A percentile compares a stretch with the other conserved stretches of the same genome.
Evolutionary conservation across 345 rosid genomes (phyloP).

Genomic region (Ceriops zippeliana): DNA sequence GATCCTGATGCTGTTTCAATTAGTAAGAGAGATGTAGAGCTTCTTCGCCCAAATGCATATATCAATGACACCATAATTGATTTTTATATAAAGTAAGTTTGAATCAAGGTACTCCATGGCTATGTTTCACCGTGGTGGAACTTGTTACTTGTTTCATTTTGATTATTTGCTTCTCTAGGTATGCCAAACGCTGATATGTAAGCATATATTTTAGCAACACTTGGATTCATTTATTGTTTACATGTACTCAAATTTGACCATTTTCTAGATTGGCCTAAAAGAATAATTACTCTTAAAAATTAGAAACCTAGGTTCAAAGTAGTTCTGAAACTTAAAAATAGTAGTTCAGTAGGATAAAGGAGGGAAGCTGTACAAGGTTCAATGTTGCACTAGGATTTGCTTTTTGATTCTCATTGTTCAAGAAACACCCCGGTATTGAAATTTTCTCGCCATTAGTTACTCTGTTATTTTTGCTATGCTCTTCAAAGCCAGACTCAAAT

Average conservation of each 20-base stretch:
- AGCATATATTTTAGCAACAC: no score
- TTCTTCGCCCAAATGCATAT: slow-evolving; percentile 81
- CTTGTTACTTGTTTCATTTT: not conserved
- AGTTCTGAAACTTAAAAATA: slow-evolving; percentile 3
- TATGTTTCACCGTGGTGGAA: not conserved
- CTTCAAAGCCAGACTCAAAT: no score
- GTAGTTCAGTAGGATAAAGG: not conserved
- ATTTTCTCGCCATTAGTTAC: no score
- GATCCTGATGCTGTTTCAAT: slow-evolving; percentile 90
- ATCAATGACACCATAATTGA: slow-evolving; percentile 95
- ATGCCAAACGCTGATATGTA: no score
- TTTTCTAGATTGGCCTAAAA: not conserved
- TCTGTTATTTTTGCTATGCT: no score
- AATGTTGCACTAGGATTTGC: not conserved
- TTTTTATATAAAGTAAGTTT: slow-evolving; percentile 81
- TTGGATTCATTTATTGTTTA: no score
- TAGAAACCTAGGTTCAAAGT: not conserved
- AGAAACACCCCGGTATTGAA: no score
- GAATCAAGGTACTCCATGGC: no score
- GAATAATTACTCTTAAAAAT: not conserved
- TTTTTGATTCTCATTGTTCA: not conserved
- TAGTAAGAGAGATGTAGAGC: slow-evolving; percentile 86
- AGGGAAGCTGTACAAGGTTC: slow-evolving; percentile 3
- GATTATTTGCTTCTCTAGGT: no score
- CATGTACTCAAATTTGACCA: no score